Evolutionary conservation across 495 filamentous ascomycete genomes (phyloP), one percentile per base, ranked within the genome.

Genomic region (Aspergillus hancockii): DNA sequence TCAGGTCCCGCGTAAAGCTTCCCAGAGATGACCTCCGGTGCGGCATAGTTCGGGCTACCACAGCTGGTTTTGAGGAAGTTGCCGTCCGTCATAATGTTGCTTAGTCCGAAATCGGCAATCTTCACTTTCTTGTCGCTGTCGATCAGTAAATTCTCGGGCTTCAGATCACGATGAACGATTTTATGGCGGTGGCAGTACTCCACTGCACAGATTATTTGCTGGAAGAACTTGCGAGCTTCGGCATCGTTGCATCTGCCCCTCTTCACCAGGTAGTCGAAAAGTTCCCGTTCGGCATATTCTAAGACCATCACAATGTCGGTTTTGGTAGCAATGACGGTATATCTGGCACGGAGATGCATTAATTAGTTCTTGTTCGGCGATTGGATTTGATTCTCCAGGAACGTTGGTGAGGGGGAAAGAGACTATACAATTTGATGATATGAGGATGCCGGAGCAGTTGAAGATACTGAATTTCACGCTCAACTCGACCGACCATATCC

Each of bases 111-210:
- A 77, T 98, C 94, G 53, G 94, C 94, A 72, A 98, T 98, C 79
- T 98, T 98, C 66, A 98, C 94, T 67, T 97, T 97, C 67, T 97
- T 88, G 50, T 92, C 82, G 59, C 91, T 88, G 74, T 98, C 94
- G 61, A 98, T 86, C 46, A 98, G 82, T 25, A 98, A 77, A 71
- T 98, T 98, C 82, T 98, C 94, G 7, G 94, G 94, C 71, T 98
- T 98, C 62, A 98, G 77, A 74, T 98, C 94, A 72, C 94, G 88
- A 73, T 98, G 94, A 14, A 97, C 94, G 63, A 98, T 97, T 75
- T 98, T 98, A 78, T 98, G 95, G 60, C 94, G 84, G 75, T 98
- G 94, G 73, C 94, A 98, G 75, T 98, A 98, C 69, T 98, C 94
- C 52, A 98, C 95, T 19, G 94, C 95, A 68, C 93, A 96, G n/a